Evolutionary conservation across 352 stramenopile genomes (phyloP), one percentile per base, ranked within the genome.

Genomic region (Phytopythium ostracodes): DNA sequence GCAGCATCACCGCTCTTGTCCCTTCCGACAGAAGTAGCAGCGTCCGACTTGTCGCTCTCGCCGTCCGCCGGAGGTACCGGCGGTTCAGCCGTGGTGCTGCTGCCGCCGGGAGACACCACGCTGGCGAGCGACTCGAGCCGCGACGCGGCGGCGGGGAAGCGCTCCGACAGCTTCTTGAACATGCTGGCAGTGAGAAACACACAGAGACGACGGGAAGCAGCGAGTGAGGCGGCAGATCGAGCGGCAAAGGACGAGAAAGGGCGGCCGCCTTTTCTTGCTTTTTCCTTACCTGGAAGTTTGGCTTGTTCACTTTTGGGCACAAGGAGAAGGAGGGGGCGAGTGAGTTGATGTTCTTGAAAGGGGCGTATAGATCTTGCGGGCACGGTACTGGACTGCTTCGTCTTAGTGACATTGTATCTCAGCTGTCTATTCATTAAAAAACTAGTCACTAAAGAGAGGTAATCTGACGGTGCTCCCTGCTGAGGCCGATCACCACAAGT

Each of bases 151-250:
- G 70, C 72, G 25, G 84, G 84, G 71, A 93, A 91, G 50, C 81
- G 78, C 69, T 93, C 81, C 36, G 84, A 82, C 24, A 91, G 72
- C 61, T 77, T 87, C 77, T 91, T 93, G 65, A 93, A 78, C 84
- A 93, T 93, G 43, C 25, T 54, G 27, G 2, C 42, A 20, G 46
- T 18, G 14, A 24, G 2, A 47, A 4, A 47, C 24, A 47, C 24
- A 18, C 46, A 33, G 46, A 25, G 29, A 17, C 9, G 12, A 24
- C n/a, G 15, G 27, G 7, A 33, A 27, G 6, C 24, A 6, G 15
- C 20, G 47, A 2, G 24, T 29, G 11, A 40, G 40, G 24, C 15
- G 24, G 24, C 14, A 14, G 46, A 22, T 18, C 46, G 24, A 17
- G 25, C 56, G 18, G 17, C 10, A 40, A 29, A 27, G 18, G 35